Base-by-base conservation (phyloP, 768 basidiomycete genomes). In the Suillus clintonianus region DNA sequence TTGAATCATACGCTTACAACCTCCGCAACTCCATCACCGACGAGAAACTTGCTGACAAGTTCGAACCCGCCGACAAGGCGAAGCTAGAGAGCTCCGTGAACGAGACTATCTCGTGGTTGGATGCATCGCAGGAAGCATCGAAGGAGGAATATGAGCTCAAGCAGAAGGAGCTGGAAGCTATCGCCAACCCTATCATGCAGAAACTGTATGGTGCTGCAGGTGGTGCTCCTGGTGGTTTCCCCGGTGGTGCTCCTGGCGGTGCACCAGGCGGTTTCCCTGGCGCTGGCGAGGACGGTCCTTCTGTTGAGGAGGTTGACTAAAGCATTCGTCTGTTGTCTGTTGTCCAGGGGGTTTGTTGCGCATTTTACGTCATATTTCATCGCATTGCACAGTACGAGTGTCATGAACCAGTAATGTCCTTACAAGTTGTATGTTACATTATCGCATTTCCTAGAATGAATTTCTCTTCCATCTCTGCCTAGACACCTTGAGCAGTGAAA, bases 1-100 rank as follows among this genome's bases (percentile, higher is more conserved):
- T 98, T 72, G 96, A 99, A 80, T 94, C 94, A 0, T 98, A 96
- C 76, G 76, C 95, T 7, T 98, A 97, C 87, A 96, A 95, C 81
- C 89, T 99, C 62, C 91, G 94, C 69, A 93, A 96, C 82, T 91
- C 94, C 24, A 76, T 97, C 63, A 84, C 75, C 63, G 93, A 95
- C 75, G 92, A 94, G 74, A 89, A 94, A 77, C 86, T 97, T 62
- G 85, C 91, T 48, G 85, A 83, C 83, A 97, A 96, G 80, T 91
- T 97, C 75, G 92, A 97, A 1, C 69, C 91, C 14, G 87, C 82
- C 19, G 94, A 95, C 86, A 94, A 95, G 85, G 69, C 84, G 68
- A 92, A 93, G 78, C 87, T 96, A 66, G 87, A 94, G 81, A 68
- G 81, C 64, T 85, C 91, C 39, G 89, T 95, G 75, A 88, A 92